Percentiles rank a stretch among this genome's conserved stretches.
phyloP scores from a whole-genome alignment of 2,329 filamentous ascomycete genomes.

The Colletotrichum karsti region DNA sequence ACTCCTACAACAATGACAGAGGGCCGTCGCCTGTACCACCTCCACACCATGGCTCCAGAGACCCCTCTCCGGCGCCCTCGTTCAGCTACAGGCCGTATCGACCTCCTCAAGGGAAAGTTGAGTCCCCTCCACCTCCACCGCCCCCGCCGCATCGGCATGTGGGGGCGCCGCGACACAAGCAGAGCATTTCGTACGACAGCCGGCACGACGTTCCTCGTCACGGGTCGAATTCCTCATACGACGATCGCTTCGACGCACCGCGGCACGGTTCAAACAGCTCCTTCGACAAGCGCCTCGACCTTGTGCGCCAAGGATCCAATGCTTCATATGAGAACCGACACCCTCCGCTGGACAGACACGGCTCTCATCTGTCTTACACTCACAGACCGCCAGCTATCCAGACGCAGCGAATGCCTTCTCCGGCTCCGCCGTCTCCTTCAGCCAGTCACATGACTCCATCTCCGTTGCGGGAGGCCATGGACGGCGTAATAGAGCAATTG shows the following conservation, averaged over 20 bases:
- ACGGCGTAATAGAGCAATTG: conserved; percentile 95
- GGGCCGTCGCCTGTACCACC: conserved; percentile 39
- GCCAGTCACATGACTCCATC: conserved; percentile 82
- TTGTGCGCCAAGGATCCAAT: conserved; percentile 39
- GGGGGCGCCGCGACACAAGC: conserved; percentile 37
- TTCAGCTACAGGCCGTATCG: conserved; percentile 41
- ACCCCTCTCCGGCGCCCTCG: conserved; percentile 47
- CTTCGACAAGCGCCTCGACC: conserved; percentile 45
- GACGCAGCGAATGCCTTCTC: conserved; percentile 68
- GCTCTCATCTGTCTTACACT: conserved; percentile 46
- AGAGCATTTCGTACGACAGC: conserved; percentile 41
- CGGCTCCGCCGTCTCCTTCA: conserved; percentile 73
- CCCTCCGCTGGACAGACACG: conserved; percentile 43
- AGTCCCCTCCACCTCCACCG: conserved; percentile 80
- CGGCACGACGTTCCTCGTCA: conserved; percentile 42
- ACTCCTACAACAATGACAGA: conserved; percentile 44
- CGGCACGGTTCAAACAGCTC: conserved; percentile 50
- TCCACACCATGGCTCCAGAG: conserved; percentile 41
- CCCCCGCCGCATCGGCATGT: conserved; percentile 85
- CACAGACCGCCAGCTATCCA: conserved; percentile 51
- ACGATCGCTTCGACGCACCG: conserved; percentile 40
- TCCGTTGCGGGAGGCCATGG: conserved; percentile 93
- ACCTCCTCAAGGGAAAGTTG: conserved; percentile 45
- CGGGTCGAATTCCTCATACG: conserved; percentile 48
- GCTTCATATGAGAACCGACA: conserved; percentile 39